A percentile compares a stretch with the other conserved stretches of the same genome.
These are phyloP conservation scores for Inonotus obliquus DNA, from an alignment of 1,284 basidiomycete species.

Conservation along the genomic window DNA sequence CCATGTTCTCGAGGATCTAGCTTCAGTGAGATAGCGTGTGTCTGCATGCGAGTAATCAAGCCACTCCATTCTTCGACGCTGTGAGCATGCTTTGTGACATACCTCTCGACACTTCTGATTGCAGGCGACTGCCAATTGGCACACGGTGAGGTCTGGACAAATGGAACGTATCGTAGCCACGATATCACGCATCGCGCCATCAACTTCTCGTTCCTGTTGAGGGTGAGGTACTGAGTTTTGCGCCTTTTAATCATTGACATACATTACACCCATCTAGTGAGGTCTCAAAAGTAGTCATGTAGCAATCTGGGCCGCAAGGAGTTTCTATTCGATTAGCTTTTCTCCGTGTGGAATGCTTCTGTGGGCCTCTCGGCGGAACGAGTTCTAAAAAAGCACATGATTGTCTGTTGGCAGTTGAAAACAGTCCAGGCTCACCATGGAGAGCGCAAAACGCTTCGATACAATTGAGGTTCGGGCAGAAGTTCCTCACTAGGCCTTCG, in stretches of 20 bases:
- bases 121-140: constrained; percentile 36
- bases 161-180: constrained; percentile 31
- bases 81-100: neutral
- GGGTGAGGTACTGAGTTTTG: neutral
- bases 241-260: neutral
- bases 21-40: neutral
- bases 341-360: neutral
- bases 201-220: constrained; percentile 18
- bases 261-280: neutral
- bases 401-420: neutral
- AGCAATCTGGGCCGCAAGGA: constrained; percentile 20
- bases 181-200: constrained; percentile 19
- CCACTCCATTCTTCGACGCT: neutral
- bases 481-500: constrained; percentile 34
- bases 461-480: constrained; percentile 54
- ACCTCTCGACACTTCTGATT: constrained; percentile 38
- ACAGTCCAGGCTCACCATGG: constrained; percentile 34
- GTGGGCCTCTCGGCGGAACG: neutral
- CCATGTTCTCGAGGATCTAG: neutral
- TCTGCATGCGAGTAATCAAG: neutral
- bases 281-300: neutral
- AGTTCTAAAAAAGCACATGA: too few species aligned
- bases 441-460: constrained; percentile 44
- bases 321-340: neutral
- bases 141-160: constrained; percentile 31